Evolutionary conservation across 176 grass and related monocot genomes (phyloP), one percentile per base, ranked within the genome.

Genomic region (Olyra latifolia): DNA sequence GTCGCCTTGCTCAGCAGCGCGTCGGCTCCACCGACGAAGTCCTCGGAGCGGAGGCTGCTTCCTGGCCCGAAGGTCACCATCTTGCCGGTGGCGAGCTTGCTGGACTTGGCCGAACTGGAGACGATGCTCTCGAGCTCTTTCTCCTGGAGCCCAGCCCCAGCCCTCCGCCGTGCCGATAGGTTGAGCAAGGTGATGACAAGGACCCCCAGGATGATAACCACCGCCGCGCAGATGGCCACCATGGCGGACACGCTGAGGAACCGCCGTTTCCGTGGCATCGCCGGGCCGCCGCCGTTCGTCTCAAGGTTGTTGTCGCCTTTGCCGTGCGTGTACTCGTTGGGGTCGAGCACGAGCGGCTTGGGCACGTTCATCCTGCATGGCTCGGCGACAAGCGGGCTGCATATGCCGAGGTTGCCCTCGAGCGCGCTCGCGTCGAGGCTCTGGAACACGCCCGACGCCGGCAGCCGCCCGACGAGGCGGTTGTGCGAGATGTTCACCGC

Each of bases 401-500:
- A 98, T 62, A 98, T 86, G 69, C 95, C 95, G 17, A 95, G 80
- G 93, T 98, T 98, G 58, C 92, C 95, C 57, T 98, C 90, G 2
- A 98, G 62, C 10, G 95, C 83, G 80, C 88, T 98, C n/a, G 78
- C 82, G 71, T 93, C 95, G n/a, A 98, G 81, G 71, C 85, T 95
- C 84, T 92, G 88, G 77, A 98, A 98, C 71, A 95, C 80, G 49
- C 88, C 86, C 7, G 86, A 89, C 29, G 72, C 72, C 50, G 95
- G 95, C 46, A 98, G 87, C 63, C 95, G 83, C 8, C 95, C 95
- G 1, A 95, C 74, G 11, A 98, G 95, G 0, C 71, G 90, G 81
- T 98, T 98, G 81, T 98, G 88, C 0, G 95, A 98, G 46, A 98
- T 88, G 92, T 98, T 98, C 25, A 95, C 90, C 1, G 88, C 90